Evolutionary conservation across 768 basidiomycete species (phyloP), one percentile per base, ranked within the genome.

Genomic region (Nidularia pulvinata): DNA sequence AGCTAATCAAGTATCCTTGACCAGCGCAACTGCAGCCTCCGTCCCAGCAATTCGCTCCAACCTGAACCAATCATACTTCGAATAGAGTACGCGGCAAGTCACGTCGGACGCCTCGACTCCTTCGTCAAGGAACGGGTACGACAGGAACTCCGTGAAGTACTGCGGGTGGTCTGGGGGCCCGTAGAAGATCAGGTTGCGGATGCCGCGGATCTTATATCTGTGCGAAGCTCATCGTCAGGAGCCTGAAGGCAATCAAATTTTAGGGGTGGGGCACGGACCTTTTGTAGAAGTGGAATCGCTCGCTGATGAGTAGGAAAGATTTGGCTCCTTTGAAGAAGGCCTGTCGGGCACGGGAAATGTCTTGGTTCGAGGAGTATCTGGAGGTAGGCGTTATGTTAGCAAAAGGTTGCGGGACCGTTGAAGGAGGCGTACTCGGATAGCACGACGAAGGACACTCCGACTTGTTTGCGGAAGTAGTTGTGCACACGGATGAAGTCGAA

Each of bases 231-330:
- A 30, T 30, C 25, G 25, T 30, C 25, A 30, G 25, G 25, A 30
- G 25, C 4, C 25, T 30, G 25, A 30, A 30, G 25, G 25, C 25
- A 4, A 30, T 30, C 25, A 30, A 32, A 16, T 57, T 44, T 4
- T 39, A 6, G 50, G 32, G 13, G 19, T 36, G 37, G 7, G 45
- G 25, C 2, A 66, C 75, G 44, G 44, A 87, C 89, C 94, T 78
- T 57, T 92, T 84, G 79, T 93, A 98, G 69, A 98, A 99, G 69
- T 99, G 95, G 78, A 98, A 98, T n/a, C 97, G 85, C 66, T 99
- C 97, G 61, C 91, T 96, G 64, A 98, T 77, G 57, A 98, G 78
- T 33, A 99, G 69, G 77, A 98, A 93, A 0, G 89, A 77, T 59
- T 88, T 93, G 60, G 88, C 86, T 42, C 91, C 92, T 19, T 78